phyloP scores from a whole-genome alignment of 257 asterid genomes.

The Solanum chilense region DNA sequence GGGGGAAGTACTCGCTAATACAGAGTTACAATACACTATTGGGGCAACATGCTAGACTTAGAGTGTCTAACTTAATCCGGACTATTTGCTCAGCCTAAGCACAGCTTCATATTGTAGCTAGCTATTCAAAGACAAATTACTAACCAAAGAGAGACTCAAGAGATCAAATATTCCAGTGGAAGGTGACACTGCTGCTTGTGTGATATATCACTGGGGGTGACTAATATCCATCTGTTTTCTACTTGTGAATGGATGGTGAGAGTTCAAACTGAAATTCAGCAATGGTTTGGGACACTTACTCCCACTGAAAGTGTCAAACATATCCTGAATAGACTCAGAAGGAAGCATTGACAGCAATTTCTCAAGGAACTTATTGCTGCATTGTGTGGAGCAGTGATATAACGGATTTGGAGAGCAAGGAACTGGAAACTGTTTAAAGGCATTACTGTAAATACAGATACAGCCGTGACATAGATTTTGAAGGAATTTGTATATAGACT shows the following conservation, averaged over 20 bases:
- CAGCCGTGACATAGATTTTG: not conserved
- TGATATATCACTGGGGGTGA: not conserved
- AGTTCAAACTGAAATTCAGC: not conserved
- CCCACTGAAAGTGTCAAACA: not conserved
- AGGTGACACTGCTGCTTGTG: not conserved
- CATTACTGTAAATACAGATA: not conserved
- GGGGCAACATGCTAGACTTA: not conserved
- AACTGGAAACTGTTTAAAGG: not conserved
- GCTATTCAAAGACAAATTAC: not conserved
- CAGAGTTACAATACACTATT: not conserved
- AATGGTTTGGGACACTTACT: not conserved
- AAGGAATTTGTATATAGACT: not conserved
- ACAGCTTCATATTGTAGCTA: not conserved
- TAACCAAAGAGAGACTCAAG: not conserved
- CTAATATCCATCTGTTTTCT: not conserved
- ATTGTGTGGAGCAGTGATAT: not conserved
- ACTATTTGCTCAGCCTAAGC: not conserved
- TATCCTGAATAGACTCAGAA: not conserved
- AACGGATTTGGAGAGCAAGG: not conserved
- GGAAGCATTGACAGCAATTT: not conserved
- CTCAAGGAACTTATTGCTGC: not conserved
- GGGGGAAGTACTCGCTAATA: not conserved
- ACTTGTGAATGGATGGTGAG: not conserved
- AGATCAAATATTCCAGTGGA: not conserved
- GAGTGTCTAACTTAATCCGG: not conserved